A percentile compares a stretch with the other conserved stretches of the same genome.
Evolutionary conservation across 2,329 filamentous ascomycete species (phyloP).

Genomic region (Colletotrichum acutatum): DNA sequence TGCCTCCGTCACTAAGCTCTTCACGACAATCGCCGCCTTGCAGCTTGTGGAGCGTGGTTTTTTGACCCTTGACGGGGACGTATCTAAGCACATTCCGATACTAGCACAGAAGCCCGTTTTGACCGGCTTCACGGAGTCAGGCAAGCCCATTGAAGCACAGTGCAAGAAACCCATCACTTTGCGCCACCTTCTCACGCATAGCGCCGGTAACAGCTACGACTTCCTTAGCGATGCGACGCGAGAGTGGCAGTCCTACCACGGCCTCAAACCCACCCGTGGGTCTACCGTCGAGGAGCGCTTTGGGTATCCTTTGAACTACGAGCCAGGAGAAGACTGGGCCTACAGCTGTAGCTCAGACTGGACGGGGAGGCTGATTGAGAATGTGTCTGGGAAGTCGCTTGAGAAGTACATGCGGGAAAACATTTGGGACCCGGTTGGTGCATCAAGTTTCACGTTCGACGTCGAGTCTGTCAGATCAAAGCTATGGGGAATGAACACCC

Average conservation of each 20-base stretch:
- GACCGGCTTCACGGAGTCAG: slow-evolving; percentile 55
- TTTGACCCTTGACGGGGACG: slow-evolving; percentile 56
- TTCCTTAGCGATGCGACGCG: slow-evolving; percentile 48
- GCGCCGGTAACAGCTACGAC: slow-evolving; percentile 59
- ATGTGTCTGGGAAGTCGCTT: slow-evolving; percentile 54
- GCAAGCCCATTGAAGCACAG: slow-evolving; percentile 48
- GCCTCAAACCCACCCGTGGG: slow-evolving; percentile 42
- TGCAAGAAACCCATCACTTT: slow-evolving; percentile 56
- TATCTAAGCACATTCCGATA: slow-evolving; percentile 58
- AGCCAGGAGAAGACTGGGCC: slow-evolving; percentile 62
- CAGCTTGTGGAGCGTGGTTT: slow-evolving; percentile 65
- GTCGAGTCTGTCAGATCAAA: not conserved
- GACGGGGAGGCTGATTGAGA: slow-evolving; percentile 63
- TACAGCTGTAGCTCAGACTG: slow-evolving; percentile 64
- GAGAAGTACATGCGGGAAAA: slow-evolving; percentile 55
- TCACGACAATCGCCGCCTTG: slow-evolving; percentile 63
- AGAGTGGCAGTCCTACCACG: slow-evolving; percentile 38
- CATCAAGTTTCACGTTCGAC: slow-evolving; percentile 29
- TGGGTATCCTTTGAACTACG: slow-evolving; percentile 56
- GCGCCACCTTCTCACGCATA: slow-evolving; percentile 62
- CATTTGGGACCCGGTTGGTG: slow-evolving; percentile 47
- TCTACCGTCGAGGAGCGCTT: slow-evolving; percentile 54
- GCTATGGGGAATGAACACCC: slow-evolving; percentile 34
- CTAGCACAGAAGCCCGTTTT: slow-evolving; percentile 60
- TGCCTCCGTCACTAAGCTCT: slow-evolving; percentile 54